phyloP scores from a whole-genome alignment of 2,329 filamentous ascomycete species.

The Epichloe baconii region DNA sequence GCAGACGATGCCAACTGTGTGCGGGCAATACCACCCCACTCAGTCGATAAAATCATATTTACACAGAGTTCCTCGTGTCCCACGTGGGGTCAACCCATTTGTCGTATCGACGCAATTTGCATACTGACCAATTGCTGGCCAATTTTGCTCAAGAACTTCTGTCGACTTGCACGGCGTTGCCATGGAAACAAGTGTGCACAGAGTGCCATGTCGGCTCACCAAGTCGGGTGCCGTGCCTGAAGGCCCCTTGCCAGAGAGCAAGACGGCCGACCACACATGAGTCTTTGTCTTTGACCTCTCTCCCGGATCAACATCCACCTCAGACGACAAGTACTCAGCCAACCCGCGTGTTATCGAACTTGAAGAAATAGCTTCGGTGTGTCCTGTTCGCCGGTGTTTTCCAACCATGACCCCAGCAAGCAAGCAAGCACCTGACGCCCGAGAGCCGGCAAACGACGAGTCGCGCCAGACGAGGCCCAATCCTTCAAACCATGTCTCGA shows the following conservation, averaged over 20 bases:
- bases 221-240: background rate
- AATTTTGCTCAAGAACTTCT: too few relatives aligned
- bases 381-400: constrained; percentile 25
- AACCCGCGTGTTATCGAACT: constrained; percentile 30
- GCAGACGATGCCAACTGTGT: too few relatives aligned
- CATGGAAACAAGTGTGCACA: background rate
- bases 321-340: constrained; percentile 20
- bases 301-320: constrained; percentile 11
- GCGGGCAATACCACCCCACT: too few relatives aligned
- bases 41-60: too few relatives aligned
- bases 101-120: too few relatives aligned
- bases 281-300: too few relatives aligned
- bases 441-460: constrained; percentile 8
- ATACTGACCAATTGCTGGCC: too few relatives aligned
- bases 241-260: background rate
- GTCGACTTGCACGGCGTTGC: too few relatives aligned
- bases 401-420: constrained; percentile 12
- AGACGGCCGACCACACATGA: constrained; percentile 4
- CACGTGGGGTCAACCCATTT: too few relatives aligned
- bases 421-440: constrained; percentile 16
- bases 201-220: background rate
- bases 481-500: constrained; percentile 11
- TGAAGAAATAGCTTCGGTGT: constrained; percentile 28
- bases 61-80: too few relatives aligned
- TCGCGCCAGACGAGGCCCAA: background rate